Base-by-base conservation (phyloP, 805 yeast genomes). In the Candida pseudoglaebosa region DNA sequence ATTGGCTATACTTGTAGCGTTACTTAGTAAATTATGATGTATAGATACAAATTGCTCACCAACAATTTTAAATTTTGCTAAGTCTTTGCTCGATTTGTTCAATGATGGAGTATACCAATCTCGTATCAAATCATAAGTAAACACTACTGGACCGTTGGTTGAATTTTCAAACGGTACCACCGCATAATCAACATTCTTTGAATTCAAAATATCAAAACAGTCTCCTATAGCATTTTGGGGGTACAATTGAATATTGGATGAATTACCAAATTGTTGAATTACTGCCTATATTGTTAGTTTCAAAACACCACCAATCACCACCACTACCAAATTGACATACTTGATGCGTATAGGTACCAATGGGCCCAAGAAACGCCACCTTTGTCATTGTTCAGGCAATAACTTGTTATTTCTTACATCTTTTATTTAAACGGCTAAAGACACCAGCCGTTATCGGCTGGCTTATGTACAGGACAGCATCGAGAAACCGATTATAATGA, bases 151-250 rank as follows among this genome's bases (percentile, higher is more conserved):
- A 0, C 99, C 99, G 59, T 91, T 93, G 2, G 97, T 84, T 3
- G 97, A 89, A 63, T 91, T 91, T 52, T 91, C 97, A 49, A 87
- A 77, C 1, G 99, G 99, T 2, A 93, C 84, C 8, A 89, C 83
- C 0, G 91, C 81, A 53, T 67, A 80, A 38, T 80, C 81, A n/a
- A 79, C 80, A 3, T 51, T 48, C 14, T 62, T 62, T 3, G 59
- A 48, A 24, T 71, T 59, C 7, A 83, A 61, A 1, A 66, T 57
- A 34, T 70, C 65, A 56, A 91, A 84, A 54, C 97, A 91, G 17
- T 77, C 78, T 12, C 62, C 63, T 18, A 77, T 77, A 5, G 71
- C 61, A 3, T 57, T 42, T 39, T 77, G 78, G 1, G 59, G 73
- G 40, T 36, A 49, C 16, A 42, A 57, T 38, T 40, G 61, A 46